Conservation (phyloP, 2,329 filamentous ascomycete genomes). For the Trichoderma hamatum region DNA sequence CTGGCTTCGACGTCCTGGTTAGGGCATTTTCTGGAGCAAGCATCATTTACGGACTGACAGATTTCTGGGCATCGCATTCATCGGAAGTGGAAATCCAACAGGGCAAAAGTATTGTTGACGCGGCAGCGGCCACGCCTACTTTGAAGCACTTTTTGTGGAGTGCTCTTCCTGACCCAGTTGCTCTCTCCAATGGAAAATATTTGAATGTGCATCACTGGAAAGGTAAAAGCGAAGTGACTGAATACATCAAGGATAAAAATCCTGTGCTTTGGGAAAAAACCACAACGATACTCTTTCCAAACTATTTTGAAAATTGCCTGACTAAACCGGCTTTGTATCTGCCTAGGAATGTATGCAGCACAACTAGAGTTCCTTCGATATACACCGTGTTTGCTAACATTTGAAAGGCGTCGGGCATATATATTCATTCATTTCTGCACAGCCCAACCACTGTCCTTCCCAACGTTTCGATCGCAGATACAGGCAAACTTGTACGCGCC, state of each 20-base stretch:
- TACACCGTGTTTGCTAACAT: no score
- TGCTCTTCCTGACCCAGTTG: conserved; percentile 1
- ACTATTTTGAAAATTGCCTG: conserved; percentile 6
- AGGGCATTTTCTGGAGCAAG: not conserved
- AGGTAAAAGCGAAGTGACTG: not conserved
- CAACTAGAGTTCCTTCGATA: no score
- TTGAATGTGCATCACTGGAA: conserved; percentile 11
- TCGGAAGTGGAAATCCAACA: not conserved
- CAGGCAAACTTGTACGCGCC: not conserved
- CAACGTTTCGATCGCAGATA: conserved; percentile 1
- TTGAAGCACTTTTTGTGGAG: conserved; percentile 6
- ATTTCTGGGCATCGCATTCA: conserved; percentile 4
- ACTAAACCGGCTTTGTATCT: not conserved
- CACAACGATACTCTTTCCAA: not conserved
- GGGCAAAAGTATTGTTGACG: not conserved
- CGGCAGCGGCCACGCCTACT: not conserved
- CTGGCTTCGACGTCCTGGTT: not conserved
- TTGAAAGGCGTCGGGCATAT: not conserved
- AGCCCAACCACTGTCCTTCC: not conserved
- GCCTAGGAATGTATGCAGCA: no score
- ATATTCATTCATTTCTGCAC: not conserved
- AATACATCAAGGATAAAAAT: not conserved
- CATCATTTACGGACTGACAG: conserved; percentile 1
- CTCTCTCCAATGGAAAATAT: not conserved
- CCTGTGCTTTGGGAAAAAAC: not conserved